Percentiles rank a stretch among this genome's conserved stretches.
phyloP scores from a whole-genome alignment of 2,329 filamentous ascomycete genomes.

The Fusarium metavorans region DNA sequence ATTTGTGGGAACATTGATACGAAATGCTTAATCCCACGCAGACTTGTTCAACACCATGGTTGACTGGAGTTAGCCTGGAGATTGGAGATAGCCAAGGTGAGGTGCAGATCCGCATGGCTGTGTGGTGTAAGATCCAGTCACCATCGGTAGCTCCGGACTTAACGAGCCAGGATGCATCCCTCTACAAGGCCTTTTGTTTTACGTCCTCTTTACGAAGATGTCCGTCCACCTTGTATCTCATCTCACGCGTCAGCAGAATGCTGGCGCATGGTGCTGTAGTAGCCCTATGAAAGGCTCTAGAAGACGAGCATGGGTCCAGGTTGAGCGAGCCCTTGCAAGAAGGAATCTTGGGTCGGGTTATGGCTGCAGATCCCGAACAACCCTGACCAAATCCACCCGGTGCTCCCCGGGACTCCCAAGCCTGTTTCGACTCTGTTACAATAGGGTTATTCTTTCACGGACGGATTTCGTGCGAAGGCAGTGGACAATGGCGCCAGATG shows the following conservation, averaged over 20 bases:
- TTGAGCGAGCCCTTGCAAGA: neutral
- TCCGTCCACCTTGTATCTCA: slow-evolving; percentile 9
- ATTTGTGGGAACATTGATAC: neutral
- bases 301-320: neutral
- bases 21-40: neutral
- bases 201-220: neutral
- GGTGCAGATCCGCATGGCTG: slow-evolving; percentile 5
- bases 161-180: slow-evolving; percentile 17
- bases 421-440: neutral
- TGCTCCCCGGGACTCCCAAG: neutral
- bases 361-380: slow-evolving; percentile 19
- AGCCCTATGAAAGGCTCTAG: slow-evolving; percentile 9
- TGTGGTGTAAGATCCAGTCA: slow-evolving; percentile 20
- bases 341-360: neutral
- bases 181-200: slow-evolving; percentile 1
- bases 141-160: slow-evolving; percentile 39
- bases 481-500: neutral
- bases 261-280: neutral
- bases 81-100: slow-evolving; percentile 5
- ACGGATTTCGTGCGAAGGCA: neutral
- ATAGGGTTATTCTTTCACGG: neutral
- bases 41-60: neutral
- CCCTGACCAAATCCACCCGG: neutral
- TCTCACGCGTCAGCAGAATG: slow-evolving; percentile 33
- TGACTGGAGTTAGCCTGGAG: slow-evolving; percentile 15